Percentiles rank a stretch among this genome's conserved stretches.
Conservation (phyloP, 1,139 yeast species). For the Yamadazyma oceani region DNA sequence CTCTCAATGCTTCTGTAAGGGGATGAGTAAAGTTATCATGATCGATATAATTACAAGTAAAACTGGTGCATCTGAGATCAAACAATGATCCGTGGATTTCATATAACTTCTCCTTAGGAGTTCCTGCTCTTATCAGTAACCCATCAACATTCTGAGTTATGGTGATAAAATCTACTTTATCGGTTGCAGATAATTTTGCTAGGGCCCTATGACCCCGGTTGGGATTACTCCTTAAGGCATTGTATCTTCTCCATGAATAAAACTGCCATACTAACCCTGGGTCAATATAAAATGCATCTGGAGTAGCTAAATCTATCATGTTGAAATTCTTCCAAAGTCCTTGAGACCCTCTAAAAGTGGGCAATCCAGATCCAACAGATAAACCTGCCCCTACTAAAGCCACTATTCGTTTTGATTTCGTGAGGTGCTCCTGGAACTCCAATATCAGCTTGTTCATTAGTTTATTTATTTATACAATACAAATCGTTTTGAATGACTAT, state of each 20-base stretch:
- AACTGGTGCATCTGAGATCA: conserved; percentile 70
- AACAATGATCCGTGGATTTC: conserved; percentile 83
- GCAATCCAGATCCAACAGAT: conserved; percentile 73
- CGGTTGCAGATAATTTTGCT: conserved; percentile 43
- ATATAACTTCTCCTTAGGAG: conserved; percentile 47
- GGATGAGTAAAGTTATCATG: conserved; percentile 57
- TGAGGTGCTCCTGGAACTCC: conserved; percentile 60
- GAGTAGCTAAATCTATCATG: conserved; percentile 83
- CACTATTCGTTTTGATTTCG: conserved; percentile 54
- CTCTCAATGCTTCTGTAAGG: conserved; percentile 56
- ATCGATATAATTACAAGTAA: conserved; percentile 64
- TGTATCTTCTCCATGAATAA: conserved; percentile 66
- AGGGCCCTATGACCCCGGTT: conserved; percentile 72
- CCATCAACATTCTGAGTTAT: conserved; percentile 87
- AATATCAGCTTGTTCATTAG: conserved; percentile 17
- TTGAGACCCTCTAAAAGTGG: conserved; percentile 70
- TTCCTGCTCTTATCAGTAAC: conserved; percentile 63
- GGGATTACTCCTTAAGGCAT: conserved; percentile 67
- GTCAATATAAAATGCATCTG: conserved; percentile 80
- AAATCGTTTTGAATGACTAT: neutral
- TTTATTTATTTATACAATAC: conserved; percentile 1
- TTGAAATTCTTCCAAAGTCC: conserved; percentile 80
- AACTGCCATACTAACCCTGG: conserved; percentile 92
- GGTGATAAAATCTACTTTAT: conserved; percentile 47
- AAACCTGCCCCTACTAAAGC: conserved; percentile 87